A percentile compares a stretch with the other conserved stretches of the same genome.
phyloP scores from a whole-genome alignment of 1,284 basidiomycete species.

The Sporisorium iseilematis-ciliati region DNA sequence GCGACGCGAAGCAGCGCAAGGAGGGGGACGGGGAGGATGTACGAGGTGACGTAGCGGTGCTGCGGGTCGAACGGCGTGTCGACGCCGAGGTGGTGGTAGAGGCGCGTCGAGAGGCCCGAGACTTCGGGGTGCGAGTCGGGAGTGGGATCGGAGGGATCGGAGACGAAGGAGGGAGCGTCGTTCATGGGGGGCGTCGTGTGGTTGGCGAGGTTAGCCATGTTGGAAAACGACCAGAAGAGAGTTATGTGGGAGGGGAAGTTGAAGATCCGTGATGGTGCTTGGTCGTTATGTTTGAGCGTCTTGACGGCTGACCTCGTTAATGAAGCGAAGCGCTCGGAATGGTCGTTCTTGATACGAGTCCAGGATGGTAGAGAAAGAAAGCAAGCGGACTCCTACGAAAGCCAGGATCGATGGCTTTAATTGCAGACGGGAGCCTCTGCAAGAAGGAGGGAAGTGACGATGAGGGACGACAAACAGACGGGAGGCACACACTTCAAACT shows the following conservation, averaged over 20 bases:
- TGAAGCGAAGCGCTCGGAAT: too few species aligned
- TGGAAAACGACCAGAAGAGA: background rate
- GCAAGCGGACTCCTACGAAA: background rate
- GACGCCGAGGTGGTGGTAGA: conserved; percentile 65
- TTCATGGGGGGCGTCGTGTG: conserved; percentile 28
- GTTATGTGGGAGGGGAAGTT: background rate
- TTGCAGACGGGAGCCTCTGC: background rate
- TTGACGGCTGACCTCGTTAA: too few species aligned
- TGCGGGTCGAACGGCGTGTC: conserved; percentile 74
- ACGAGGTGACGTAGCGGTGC: conserved; percentile 76
- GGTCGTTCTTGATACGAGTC: background rate
- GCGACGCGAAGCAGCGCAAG: conserved; percentile 74
- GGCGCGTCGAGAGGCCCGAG: conserved; percentile 38
- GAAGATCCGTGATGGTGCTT: too few species aligned
- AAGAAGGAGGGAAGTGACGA: background rate
- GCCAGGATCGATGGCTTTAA: too few species aligned
- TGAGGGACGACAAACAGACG: background rate
- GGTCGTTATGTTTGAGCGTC: too few species aligned
- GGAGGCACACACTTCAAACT: background rate
- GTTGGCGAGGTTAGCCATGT: conserved; percentile 35
- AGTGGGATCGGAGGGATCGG: background rate
- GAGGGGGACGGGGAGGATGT: conserved; percentile 72
- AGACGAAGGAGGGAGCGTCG: conserved; percentile 11
- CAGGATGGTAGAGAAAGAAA: background rate
- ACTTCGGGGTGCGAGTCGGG: conserved; percentile 14